These are phyloP conservation scores for Aspergillus homomorphus DNA, from an alignment of 495 filamentous ascomycete species.

Conservation along the genomic window DNA sequence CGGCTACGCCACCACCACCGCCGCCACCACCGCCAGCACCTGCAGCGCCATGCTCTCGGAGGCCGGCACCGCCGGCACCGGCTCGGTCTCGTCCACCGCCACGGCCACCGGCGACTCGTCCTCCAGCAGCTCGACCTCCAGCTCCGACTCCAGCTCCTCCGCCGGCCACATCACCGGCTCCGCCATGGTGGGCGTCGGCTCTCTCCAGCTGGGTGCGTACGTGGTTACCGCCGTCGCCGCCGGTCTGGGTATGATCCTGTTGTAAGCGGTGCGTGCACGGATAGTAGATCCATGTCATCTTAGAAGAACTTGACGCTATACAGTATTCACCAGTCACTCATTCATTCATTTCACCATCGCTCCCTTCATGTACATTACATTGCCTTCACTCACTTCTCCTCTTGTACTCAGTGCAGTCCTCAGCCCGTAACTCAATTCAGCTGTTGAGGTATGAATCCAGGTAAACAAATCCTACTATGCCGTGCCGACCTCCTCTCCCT, in stretches of 20 bases:
- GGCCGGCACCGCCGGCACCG: conserved; percentile 59
- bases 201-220: conserved; percentile 63
- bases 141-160: conserved; percentile 58
- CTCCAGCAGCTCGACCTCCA: conserved; percentile 49
- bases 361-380: too few relatives aligned
- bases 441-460: too few relatives aligned
- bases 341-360: too few relatives aligned
- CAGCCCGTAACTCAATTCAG: too few relatives aligned
- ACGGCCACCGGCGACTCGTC: conserved; percentile 38
- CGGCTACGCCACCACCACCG: conserved; percentile 57
- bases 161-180: conserved; percentile 29
- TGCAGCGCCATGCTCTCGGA: conserved; percentile 56
- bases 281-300: neutral
- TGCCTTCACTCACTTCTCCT: too few relatives aligned
- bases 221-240: conserved; percentile 60
- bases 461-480: too few relatives aligned
- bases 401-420: too few relatives aligned
- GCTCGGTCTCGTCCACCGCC: conserved; percentile 21
- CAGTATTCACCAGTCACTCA: too few relatives aligned
- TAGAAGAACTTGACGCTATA: too few relatives aligned
- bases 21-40: conserved; percentile 44
- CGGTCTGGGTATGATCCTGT: conserved; percentile 68
- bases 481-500: too few relatives aligned
- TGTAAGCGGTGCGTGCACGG: conserved; percentile 48
- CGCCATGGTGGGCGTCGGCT: conserved; percentile 53